Conservation (phyloP, 2,329 filamentous ascomycete species). For the Malbranchea zuffiana region DNA sequence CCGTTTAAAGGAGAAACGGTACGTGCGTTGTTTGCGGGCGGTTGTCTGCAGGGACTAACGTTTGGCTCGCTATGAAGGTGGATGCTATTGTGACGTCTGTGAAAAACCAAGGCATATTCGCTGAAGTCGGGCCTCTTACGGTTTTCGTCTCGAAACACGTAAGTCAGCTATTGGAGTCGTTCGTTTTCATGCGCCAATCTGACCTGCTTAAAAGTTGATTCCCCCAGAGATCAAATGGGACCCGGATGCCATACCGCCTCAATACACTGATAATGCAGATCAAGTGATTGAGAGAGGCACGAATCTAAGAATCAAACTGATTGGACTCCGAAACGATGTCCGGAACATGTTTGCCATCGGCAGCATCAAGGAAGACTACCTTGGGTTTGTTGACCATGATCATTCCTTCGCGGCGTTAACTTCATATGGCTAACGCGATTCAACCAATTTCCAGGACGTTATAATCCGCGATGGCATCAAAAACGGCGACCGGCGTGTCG, state of each 20-base stretch:
- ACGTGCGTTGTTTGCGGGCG: conserved; percentile 32
- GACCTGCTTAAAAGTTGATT: conserved; percentile 56
- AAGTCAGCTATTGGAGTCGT: conserved; percentile 30
- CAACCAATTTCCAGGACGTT: too few relatives aligned
- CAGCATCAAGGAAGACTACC: conserved; percentile 71
- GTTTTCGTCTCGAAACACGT: conserved; percentile 56
- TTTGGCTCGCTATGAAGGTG: conserved; percentile 47
- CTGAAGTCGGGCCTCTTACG: conserved; percentile 38
- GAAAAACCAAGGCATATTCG: conserved; percentile 75
- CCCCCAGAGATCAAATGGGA: conserved; percentile 88
- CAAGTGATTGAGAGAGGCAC: conserved; percentile 89
- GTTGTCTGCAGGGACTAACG: conserved; percentile 1
- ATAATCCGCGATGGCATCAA: too few relatives aligned
- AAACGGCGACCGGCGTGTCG: too few relatives aligned
- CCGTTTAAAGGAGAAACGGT: conserved; percentile 98
- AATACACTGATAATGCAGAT: conserved; percentile 91
- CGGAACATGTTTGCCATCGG: conserved; percentile 94
- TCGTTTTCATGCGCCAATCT: not conserved
- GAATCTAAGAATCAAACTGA: conserved; percentile 85
- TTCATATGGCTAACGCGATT: too few relatives aligned
- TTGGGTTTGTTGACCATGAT: conserved; percentile 30
- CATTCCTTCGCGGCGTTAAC: too few relatives aligned
- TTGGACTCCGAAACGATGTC: conserved; percentile 86
- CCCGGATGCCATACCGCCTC: conserved; percentile 88
- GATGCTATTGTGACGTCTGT: conserved; percentile 89